Evolutionary conservation across 768 basidiomycete species (phyloP).

Genomic region (Suillus cothurnatus): DNA sequence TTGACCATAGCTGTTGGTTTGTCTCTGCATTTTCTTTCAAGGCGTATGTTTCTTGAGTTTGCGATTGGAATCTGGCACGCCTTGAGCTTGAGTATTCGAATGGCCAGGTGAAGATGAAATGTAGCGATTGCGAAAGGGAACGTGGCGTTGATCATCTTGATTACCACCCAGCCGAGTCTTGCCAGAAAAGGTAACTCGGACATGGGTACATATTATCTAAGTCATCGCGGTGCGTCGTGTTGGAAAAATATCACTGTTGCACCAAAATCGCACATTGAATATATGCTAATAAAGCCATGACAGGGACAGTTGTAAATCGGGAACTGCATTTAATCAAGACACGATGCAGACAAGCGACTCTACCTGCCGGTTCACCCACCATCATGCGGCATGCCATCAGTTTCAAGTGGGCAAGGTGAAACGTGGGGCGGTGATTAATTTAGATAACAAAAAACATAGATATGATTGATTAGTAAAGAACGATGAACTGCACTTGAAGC

Average conservation of each 20-base stretch:
- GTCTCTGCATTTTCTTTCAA: conserved; percentile 15
- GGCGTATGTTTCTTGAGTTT: background rate
- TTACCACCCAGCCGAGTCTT: background rate
- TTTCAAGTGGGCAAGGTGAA: background rate
- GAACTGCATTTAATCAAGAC: background rate
- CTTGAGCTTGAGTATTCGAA: background rate
- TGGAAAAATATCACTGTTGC: background rate
- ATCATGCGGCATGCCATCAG: background rate
- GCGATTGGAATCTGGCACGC: background rate
- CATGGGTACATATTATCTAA: background rate
- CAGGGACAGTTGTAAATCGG: background rate
- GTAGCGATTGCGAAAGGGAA: background rate
- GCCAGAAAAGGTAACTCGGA: background rate
- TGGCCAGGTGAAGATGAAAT: background rate
- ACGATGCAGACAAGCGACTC: background rate
- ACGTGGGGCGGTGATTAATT: conserved; percentile 16
- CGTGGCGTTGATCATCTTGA: background rate
- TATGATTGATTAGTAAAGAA: background rate
- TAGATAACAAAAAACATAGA: background rate
- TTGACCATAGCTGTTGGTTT: conserved; percentile 46
- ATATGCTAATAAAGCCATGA: background rate
- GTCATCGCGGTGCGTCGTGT: background rate
- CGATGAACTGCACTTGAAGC: background rate
- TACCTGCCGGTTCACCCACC: background rate
- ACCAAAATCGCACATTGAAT: background rate